Evolutionary conservation across 2,329 filamentous ascomycete genomes (phyloP), one percentile per base, ranked within the genome.

Genomic region (Aspergillus sp.): DNA sequence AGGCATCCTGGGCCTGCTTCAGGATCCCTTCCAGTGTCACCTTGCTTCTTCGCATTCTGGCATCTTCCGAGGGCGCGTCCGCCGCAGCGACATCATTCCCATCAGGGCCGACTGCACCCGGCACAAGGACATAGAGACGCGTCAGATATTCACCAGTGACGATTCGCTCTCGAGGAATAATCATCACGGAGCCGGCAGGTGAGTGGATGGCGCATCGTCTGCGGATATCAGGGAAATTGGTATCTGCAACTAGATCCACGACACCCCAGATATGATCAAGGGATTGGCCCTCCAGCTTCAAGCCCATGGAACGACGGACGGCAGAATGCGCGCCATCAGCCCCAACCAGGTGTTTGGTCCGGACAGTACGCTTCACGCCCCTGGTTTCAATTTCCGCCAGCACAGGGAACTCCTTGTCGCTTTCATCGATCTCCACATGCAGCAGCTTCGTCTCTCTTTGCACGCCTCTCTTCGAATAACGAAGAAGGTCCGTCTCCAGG

Each of bases 121-220:
- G 65, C 5, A 75, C 64, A 49, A 74, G 71, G 20, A 75, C 71
- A 56, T 89, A 88, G 48, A 89, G 83, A 59, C 89, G 87, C n/a
- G 88, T 79, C n/a, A 87, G 80, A 47, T 88, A 85, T 73, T 88
- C 81, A 55, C 84, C 82, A 52, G 82, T 71, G 20, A 71, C 71
- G 48, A 81, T 78, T 2, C 77, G 76, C 66, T 89, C 87, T 29
- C 87, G 78, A 0, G 88, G 88, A 52, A 92, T 91, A 6, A 91
- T 85, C 82, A 91, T 88, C 64, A 91, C 85, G 13, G 87, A 89
- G 2, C 88, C 88, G 54, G 86, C 77, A 44, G 82, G 77, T 3
- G 87, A 89, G 66, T 90, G 88, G 52, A 91, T 88, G 0, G 86
- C 88, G 63, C 85, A 88, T 76, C 88, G 87, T 79, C 87, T 86